Evolutionary conservation across 495 filamentous ascomycete genomes (phyloP).

Genomic region (Barbatosphaeria neglecta): DNA sequence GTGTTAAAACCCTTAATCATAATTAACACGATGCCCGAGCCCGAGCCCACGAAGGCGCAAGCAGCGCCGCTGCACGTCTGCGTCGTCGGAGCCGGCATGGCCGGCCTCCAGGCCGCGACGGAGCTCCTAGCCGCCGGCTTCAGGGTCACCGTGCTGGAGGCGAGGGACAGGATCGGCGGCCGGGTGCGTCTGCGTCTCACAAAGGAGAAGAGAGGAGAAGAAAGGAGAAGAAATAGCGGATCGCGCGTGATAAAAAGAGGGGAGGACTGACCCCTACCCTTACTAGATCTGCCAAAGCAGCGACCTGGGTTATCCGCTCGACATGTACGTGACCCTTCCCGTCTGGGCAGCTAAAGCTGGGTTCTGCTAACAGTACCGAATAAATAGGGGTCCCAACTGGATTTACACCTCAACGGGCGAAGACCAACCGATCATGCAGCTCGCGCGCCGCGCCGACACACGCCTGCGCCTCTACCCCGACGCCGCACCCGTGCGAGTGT

Average conservation of each 20-base stretch:
- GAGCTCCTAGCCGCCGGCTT: conserved; percentile 55
- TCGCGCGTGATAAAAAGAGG: no score
- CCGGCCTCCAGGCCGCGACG: conserved; percentile 61
- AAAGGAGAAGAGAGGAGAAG: no score
- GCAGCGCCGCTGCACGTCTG: conserved; percentile 18
- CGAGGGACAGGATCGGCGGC: conserved; percentile 57
- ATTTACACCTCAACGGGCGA: conserved; percentile 50
- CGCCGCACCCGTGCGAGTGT: conserved; percentile 31
- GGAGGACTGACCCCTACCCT: background rate
- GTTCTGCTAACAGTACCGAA: background rate
- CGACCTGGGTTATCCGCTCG: background rate
- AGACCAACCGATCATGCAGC: conserved; percentile 55
- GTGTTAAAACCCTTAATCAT: no score
- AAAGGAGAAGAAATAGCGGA: no score
- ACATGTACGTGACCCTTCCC: background rate
- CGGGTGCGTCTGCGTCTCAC: conserved; percentile 34
- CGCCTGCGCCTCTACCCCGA: conserved; percentile 40
- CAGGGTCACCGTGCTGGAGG: conserved; percentile 61
- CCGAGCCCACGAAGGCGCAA: background rate
- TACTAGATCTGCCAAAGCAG: background rate
- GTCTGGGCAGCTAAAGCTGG: no score
- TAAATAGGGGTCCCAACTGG: conserved; percentile 61
- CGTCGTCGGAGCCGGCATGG: conserved; percentile 61
- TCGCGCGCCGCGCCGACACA: conserved; percentile 48
- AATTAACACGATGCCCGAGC: no score